Evolutionary conservation across 768 basidiomycete genomes (phyloP), one percentile per base, ranked within the genome.

Genomic region (Boletus barrowsii): DNA sequence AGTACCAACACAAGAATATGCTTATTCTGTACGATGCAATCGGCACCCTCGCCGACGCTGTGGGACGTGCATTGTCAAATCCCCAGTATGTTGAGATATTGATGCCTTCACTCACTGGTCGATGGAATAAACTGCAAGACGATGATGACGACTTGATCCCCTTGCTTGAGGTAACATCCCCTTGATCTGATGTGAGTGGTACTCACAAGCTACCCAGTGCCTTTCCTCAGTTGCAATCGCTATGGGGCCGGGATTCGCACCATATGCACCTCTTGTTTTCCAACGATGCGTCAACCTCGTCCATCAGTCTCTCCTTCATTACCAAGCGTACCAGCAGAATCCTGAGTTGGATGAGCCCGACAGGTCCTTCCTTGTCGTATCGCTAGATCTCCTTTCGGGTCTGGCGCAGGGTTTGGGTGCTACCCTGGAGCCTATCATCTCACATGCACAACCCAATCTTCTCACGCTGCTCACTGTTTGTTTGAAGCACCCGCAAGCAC

Each of bases 1-100:
- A 97, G 74, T 99, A 99, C 72, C 97, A 99, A 68, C 95, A 97
- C 73, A 98, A 98, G 81, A 99, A 99, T 69, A 87, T 98, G 82
- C 82, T 99, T 61, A 99, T 98, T 56, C 75, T 99, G 32, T 98
- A 98, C 67, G 97, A 99, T 64, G 97, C 97, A n/a, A 89, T 99
- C 43, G 97, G 97, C 8, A 99, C 97, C 1, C 78, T 99, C 36
- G 97, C 97, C 8, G 97, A 99, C 66, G 93, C 95, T 5, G 97
- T 99, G 42, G 95, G 95, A 4, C 69, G 86, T 37, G 90, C 93
- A 6, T 74, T 99, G 57, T 86, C 89, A 65, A 91, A 94, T 67
- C 81, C 91, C 9, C 74, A 82, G 10, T 94, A 90, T 67, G 90
- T 98, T 49, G 93, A 97, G 40, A 94, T 98, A 58, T 74, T 99